A percentile compares a stretch with the other conserved stretches of the same genome.
phyloP scores from a whole-genome alignment of 495 filamentous ascomycete genomes.

The Penicillium canariense region DNA sequence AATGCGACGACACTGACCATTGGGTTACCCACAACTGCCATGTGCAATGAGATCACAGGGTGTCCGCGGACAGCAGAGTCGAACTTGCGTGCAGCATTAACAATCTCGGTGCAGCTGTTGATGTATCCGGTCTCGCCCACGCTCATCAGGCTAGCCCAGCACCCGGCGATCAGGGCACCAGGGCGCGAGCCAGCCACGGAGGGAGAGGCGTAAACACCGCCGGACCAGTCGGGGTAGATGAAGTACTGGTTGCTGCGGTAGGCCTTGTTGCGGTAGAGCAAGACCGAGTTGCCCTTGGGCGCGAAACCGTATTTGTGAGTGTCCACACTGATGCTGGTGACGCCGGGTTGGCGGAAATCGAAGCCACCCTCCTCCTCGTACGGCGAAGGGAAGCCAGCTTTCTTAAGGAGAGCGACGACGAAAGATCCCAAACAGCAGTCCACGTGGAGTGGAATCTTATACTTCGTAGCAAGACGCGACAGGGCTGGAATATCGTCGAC shows the following conservation, averaged over 20 bases:
- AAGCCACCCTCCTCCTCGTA: slow-evolving; percentile 70
- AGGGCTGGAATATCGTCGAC: slow-evolving; percentile 90
- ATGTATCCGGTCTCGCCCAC: slow-evolving; percentile 91
- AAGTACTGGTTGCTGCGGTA: slow-evolving; percentile 92
- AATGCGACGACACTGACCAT: slow-evolving; percentile 91
- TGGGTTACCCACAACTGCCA: slow-evolving; percentile 80
- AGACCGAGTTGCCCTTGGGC: slow-evolving; percentile 89
- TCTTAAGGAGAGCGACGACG: slow-evolving; percentile 84
- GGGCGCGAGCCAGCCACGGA: slow-evolving; percentile 87
- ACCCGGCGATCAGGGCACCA: slow-evolving; percentile 89
- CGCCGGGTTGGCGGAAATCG: slow-evolving; percentile 91
- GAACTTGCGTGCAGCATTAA: slow-evolving; percentile 82
- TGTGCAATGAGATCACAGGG: slow-evolving; percentile 62
- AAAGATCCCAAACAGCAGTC: slow-evolving; percentile 98
- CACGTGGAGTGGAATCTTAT: slow-evolving; percentile 85
- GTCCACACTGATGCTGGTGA: slow-evolving; percentile 92
- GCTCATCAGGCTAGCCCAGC: slow-evolving; percentile 86
- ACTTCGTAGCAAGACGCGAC: slow-evolving; percentile 76
- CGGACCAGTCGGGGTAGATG: slow-evolving; percentile 90
- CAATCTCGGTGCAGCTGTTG: slow-evolving; percentile 77
- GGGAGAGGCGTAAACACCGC: slow-evolving; percentile 93
- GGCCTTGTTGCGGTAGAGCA: slow-evolving; percentile 79
- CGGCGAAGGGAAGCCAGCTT: slow-evolving; percentile 73
- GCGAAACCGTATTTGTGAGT: slow-evolving; percentile 99
- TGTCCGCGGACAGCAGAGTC: slow-evolving; percentile 68